Evolutionary conservation across 768 basidiomycete genomes (phyloP).

Genomic region (Lenzites betulinus): DNA sequence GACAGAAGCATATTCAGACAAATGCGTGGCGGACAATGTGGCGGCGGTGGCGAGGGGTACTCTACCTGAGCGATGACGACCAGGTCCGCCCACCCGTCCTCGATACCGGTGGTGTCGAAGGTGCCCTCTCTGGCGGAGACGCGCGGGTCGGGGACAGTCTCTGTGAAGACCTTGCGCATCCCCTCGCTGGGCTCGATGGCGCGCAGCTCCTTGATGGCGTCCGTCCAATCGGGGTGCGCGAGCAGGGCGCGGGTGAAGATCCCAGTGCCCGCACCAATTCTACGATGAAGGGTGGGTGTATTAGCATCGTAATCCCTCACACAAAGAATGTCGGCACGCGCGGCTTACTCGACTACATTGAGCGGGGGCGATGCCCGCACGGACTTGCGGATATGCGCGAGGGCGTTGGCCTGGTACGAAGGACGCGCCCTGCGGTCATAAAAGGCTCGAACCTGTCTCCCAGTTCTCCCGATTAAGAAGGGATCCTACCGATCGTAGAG

Average conservation of each 20-base stretch:
- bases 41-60: neutral
- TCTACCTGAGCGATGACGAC: constrained; percentile 73
- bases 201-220: constrained; percentile 51
- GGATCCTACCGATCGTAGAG: constrained; percentile 65
- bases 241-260: constrained; percentile 86
- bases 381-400: constrained; percentile 59
- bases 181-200: constrained; percentile 87
- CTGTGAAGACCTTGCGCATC: constrained; percentile 75
- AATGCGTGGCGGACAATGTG: neutral
- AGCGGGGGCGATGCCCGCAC: constrained; percentile 43
- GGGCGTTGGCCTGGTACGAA: constrained; percentile 68
- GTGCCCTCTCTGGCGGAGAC: constrained; percentile 62
- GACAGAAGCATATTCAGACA: neutral
- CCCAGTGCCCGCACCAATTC: constrained; percentile 84
- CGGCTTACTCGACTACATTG: constrained; percentile 70
- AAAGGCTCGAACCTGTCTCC: constrained; percentile 38
- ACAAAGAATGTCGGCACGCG: neutral
- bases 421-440: constrained; percentile 64
- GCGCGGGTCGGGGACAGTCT: constrained; percentile 54
- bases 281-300: constrained; percentile 30
- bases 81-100: constrained; percentile 75
- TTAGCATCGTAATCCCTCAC: neutral
- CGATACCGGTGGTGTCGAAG: constrained; percentile 64
- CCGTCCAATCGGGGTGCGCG: constrained; percentile 57
- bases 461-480: neutral